A percentile compares a stretch with the other conserved stretches of the same genome.
These are phyloP conservation scores for Mycosarcoma mackinlayi DNA, from an alignment of 1,284 basidiomycete genomes.

Conservation along the genomic window DNA sequence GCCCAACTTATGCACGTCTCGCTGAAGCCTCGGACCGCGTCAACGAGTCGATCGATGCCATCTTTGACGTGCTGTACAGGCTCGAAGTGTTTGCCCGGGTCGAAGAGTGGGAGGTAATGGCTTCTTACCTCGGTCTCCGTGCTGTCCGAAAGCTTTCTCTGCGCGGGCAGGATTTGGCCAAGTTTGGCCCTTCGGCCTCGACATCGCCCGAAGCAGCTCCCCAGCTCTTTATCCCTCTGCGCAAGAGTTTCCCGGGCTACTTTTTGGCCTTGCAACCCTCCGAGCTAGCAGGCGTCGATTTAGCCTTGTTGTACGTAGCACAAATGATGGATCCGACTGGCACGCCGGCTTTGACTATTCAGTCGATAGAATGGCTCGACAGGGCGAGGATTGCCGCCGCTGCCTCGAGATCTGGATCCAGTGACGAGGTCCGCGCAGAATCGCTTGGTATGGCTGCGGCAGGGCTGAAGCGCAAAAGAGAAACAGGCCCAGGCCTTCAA, in stretches of 20 bases:
- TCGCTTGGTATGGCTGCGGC: neutral
- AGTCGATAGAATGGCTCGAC: constrained; percentile 60
- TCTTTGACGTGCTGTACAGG: constrained; percentile 46
- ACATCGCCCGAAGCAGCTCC: constrained; percentile 28
- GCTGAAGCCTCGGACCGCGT: constrained; percentile 48
- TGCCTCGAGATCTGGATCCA: constrained; percentile 9
- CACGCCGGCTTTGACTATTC: constrained; percentile 29
- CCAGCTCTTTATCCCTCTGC: constrained; percentile 49
- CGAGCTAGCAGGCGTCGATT: constrained; percentile 27
- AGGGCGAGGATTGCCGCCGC: constrained; percentile 31
- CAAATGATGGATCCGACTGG: constrained; percentile 41
- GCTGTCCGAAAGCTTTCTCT: constrained; percentile 78
- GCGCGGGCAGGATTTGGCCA: constrained; percentile 57
- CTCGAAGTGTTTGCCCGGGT: constrained; percentile 52
- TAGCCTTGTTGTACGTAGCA: constrained; percentile 47
- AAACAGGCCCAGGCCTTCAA: neutral
- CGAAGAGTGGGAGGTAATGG: constrained; percentile 62
- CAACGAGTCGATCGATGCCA: constrained; percentile 39
- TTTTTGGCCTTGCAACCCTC: constrained; percentile 53
- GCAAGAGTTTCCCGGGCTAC: constrained; percentile 48
- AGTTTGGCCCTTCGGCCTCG: constrained; percentile 39
- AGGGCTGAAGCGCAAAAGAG: constrained; percentile 30
- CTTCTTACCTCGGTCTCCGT: constrained; percentile 71
- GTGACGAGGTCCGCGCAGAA: neutral
- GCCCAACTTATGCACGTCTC: constrained; percentile 24